phyloP scores from a whole-genome alignment of 1,139 yeast genomes.

The Geotrichum siamense region DNA sequence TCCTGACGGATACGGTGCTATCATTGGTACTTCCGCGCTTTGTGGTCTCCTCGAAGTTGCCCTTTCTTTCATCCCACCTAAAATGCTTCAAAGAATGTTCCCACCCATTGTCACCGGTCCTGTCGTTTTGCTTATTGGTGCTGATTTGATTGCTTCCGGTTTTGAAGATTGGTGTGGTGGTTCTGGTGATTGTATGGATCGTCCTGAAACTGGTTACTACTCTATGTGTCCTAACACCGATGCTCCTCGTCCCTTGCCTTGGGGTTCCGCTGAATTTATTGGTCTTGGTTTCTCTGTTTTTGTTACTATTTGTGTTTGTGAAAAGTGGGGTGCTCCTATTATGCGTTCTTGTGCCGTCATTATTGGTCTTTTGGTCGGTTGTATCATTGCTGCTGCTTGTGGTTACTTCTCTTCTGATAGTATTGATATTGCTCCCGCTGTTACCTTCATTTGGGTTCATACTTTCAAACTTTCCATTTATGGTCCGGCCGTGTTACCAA shows the following conservation, averaged over 20 bases:
- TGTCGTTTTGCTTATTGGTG: slow-evolving; percentile 76
- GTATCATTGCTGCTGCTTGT: slow-evolving; percentile 86
- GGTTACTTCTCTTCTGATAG: slow-evolving; percentile 59
- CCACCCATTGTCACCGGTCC: slow-evolving; percentile 92
- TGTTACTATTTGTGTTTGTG: slow-evolving; percentile 61
- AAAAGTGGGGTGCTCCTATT: slow-evolving; percentile 87
- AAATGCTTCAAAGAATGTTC: slow-evolving; percentile 58
- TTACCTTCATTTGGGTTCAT: slow-evolving; percentile 78
- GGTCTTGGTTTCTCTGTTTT: slow-evolving; percentile 83
- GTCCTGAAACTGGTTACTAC: slow-evolving; percentile 41
- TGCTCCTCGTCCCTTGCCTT: slow-evolving; percentile 52
- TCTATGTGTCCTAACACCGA: slow-evolving; percentile 41
- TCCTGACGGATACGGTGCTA: slow-evolving; percentile 80
- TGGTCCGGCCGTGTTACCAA: slow-evolving; percentile 81
- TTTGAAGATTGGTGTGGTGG: slow-evolving; percentile 86
- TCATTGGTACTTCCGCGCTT: slow-evolving; percentile 71
- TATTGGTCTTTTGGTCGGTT: slow-evolving; percentile 72
- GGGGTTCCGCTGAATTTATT: slow-evolving; percentile 81
- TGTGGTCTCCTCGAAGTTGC: slow-evolving; percentile 69
- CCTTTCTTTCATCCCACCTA: slow-evolving; percentile 70
- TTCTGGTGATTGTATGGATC: slow-evolving; percentile 40
- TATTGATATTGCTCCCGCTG: slow-evolving; percentile 68
- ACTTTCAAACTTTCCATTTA: slow-evolving; percentile 68
- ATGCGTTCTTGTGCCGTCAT: slow-evolving; percentile 91
- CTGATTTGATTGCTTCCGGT: slow-evolving; percentile 58